Evolutionary conservation across 768 basidiomycete species (phyloP), one percentile per base, ranked within the genome.

Genomic region (Baorangia bicolor): DNA sequence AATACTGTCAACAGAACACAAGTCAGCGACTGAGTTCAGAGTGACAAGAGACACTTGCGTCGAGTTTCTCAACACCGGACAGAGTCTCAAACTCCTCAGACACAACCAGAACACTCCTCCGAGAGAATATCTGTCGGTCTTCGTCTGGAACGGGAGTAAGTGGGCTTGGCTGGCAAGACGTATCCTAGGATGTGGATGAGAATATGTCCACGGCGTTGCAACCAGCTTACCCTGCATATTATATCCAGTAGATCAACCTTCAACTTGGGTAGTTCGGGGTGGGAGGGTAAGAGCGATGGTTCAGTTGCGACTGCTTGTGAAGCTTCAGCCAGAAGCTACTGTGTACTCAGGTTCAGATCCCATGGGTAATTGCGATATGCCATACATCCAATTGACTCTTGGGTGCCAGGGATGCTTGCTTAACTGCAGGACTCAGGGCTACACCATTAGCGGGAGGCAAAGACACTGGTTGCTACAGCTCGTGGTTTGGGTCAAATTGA

Each of bases 1-100:
- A 89, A 60, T 90, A 92, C 87, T 90, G 58, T 30, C 14, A 23
- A 11, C 3, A 40, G 21, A 33, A 37, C 48, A 43, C 47, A 20
- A 5, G 38, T 64, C 40, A 52, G 57, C 31, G 23, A 42, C 9
- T 31, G 30, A n/a, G 20, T 25, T n/a, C 13, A 2, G 16, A 30
- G 10, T 40, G 38, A 21, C 41, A 38, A 43, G 9, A 40, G 27
- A 25, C 9, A 51, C 80, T 63, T 57, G 81, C 84, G 48, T 82
- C 81, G 16, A 82, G 67, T 63, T 84, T 85, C 59, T 81, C 80
- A 9, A 82, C 46, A 2, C 64, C 68, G 1, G 76, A 67, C 2
- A 85, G 68, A 23, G 62, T 61, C 55, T 81, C 79, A 56, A 80
- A 82, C 5, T 73, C 78, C 28, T 66, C 67, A 48, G 76, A 78